Evolutionary conservation across 495 filamentous ascomycete species (phyloP).

Genomic region (Penicillium bovifimosum): DNA sequence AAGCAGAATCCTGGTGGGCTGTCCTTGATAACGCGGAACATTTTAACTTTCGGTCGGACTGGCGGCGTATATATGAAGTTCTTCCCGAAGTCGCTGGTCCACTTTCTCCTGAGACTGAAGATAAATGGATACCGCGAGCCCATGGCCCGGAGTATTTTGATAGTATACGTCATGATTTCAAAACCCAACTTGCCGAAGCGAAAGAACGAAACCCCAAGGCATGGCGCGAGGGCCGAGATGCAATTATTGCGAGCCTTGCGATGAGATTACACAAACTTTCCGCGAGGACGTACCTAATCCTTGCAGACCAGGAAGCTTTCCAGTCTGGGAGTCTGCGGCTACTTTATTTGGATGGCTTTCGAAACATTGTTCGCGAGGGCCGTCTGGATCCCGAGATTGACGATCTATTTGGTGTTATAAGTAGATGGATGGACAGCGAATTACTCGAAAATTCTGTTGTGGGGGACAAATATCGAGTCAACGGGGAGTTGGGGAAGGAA

Average conservation of each 20-base stretch:
- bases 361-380: constrained; percentile 5
- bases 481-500: constrained; percentile 2
- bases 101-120: neutral
- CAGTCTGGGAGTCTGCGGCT: neutral
- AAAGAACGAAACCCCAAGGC: neutral
- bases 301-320: constrained; percentile 12
- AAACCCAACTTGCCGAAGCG: neutral
- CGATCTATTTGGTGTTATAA: constrained; percentile 1
- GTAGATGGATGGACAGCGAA: constrained; percentile 1
- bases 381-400: constrained; percentile 1
- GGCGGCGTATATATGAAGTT: constrained; percentile 6
- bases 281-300: constrained; percentile 2
- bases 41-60: constrained; percentile 5
- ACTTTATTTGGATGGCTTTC: constrained; percentile 7
- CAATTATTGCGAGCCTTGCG: neutral
- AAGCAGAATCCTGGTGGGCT: constrained; percentile 3
- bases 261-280: neutral
- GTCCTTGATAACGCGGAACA: constrained; percentile 3
- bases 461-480: constrained; percentile 9
- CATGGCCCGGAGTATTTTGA: neutral
- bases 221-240: neutral
- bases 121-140: neutral
- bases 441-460: neutral
- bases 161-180: neutral
- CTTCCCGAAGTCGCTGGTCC: neutral